phyloP scores from a whole-genome alignment of 2,329 filamentous ascomycete genomes.

The Trichophyton schoenleinii region DNA sequence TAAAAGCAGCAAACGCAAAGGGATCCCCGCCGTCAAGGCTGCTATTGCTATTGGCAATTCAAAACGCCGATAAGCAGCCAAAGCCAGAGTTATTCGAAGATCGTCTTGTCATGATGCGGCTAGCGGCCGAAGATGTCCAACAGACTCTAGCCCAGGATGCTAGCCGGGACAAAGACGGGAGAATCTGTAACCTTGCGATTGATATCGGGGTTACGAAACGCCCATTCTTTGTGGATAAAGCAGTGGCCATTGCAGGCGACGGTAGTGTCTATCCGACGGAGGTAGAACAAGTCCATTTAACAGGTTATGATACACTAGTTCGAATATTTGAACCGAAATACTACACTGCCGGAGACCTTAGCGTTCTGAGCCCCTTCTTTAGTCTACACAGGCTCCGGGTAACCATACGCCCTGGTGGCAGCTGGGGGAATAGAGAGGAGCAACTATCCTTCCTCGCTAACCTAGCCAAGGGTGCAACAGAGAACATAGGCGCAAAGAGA shows the following conservation, averaged over 20 bases:
- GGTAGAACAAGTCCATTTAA: conserved; percentile 36
- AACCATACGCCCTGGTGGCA: conserved; percentile 31
- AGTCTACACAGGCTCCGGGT: conserved; percentile 33
- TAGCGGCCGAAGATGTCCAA: conserved; percentile 33
- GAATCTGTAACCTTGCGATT: conserved; percentile 16
- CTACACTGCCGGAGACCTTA: conserved; percentile 34
- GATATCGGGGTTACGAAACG: conserved; percentile 39
- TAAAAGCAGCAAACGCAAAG: conserved; percentile 26
- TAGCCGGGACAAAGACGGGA: background rate
- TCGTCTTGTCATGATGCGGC: conserved; percentile 37
- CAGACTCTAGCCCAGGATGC: conserved; percentile 6
- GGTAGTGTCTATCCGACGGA: conserved; percentile 22
- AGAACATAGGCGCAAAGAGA: conserved; percentile 25
- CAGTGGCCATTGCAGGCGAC: conserved; percentile 27
- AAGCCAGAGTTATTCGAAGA: conserved; percentile 39
- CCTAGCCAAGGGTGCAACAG: conserved; percentile 27
- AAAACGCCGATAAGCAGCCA: conserved; percentile 52
- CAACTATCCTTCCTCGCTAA: conserved; percentile 28
- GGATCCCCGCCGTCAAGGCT: conserved; percentile 29
- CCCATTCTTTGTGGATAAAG: conserved; percentile 39
- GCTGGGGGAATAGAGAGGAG: conserved; percentile 28
- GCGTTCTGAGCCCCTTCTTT: conserved; percentile 32
- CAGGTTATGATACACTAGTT: conserved; percentile 38
- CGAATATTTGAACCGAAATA: conserved; percentile 39
- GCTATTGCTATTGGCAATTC: conserved; percentile 48